Conservation (phyloP, 116 monocot genomes). For the Iris pallida region DNA sequence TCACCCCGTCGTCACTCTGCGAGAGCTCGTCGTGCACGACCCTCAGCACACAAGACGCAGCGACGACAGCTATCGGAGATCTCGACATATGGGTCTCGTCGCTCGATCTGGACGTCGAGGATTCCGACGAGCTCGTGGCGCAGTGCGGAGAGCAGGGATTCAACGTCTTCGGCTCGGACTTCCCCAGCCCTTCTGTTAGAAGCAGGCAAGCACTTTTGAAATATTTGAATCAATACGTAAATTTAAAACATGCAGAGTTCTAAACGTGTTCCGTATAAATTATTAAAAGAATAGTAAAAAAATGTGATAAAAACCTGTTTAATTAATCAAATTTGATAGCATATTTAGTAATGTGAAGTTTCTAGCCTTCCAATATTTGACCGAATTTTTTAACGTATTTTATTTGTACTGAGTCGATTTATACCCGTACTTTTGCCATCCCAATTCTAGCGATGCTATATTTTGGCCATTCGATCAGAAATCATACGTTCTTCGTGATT, state of each 20-base stretch:
- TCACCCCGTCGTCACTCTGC: slow-evolving; percentile 6
- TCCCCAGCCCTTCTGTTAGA: neutral
- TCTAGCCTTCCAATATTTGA: too few species aligned
- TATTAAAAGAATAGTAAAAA: too few species aligned
- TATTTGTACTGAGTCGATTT: too few species aligned
- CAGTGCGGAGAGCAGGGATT: slow-evolving; percentile 2
- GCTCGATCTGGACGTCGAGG: slow-evolving; percentile 29
- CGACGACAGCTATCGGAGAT: neutral
- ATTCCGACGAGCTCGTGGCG: slow-evolving; percentile 18
- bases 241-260: too few species aligned
- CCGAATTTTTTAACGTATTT: too few species aligned
- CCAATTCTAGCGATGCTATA: neutral
- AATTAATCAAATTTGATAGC: too few species aligned
- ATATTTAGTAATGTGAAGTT: too few species aligned
- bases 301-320: too few species aligned
- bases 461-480: slow-evolving; percentile 32
- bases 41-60: neutral
- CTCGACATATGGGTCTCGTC: slow-evolving; percentile 28
- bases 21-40: slow-evolving; percentile 11
- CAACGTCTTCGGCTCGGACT: neutral
- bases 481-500: slow-evolving; percentile 5
- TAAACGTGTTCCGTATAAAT: too few species aligned
- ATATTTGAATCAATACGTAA: too few species aligned
- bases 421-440: too few species aligned
- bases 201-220: neutral